Conservation (phyloP, 352 stramenopile genomes). For the Phytophthora gonapodyides region DNA sequence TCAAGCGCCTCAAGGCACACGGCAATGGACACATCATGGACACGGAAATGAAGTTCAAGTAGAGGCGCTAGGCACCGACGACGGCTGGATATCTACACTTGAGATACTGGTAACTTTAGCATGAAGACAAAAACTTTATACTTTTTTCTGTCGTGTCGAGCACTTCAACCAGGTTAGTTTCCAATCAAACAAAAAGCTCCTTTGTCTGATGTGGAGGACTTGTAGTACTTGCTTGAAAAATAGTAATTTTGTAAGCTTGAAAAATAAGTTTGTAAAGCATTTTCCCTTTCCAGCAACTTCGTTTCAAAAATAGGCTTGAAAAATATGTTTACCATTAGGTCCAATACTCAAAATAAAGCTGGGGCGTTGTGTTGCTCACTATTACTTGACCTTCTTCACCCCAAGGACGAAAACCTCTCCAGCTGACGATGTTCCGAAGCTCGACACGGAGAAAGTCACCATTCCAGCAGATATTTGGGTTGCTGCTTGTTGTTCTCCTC, state of each 20-base stretch:
- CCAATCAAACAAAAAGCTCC: no score
- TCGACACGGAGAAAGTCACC: neutral
- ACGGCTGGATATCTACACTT: conserved; percentile 8
- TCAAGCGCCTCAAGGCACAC: conserved; percentile 62
- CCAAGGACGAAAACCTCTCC: neutral
- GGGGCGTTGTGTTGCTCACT: no score
- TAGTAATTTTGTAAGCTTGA: no score
- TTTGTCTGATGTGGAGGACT: no score
- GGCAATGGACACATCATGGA: conserved; percentile 63
- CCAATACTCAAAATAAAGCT: no score
- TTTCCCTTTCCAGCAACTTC: no score
- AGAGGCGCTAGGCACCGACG: conserved; percentile 5
- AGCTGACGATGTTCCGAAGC: neutral
- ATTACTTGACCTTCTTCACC: neutral
- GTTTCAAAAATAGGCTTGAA: no score
- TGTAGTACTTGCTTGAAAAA: no score
- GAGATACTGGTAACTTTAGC: conserved; percentile 6
- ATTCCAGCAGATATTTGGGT: neutral
- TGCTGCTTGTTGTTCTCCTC: conserved; percentile 3
- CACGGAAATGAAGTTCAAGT: conserved; percentile 71
- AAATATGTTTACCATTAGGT: no score
- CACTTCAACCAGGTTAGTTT: neutral
- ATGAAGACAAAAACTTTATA: conserved; percentile 1
- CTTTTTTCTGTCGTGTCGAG: neutral
- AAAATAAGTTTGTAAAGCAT: no score